Evolutionary conservation across 306 rosid genomes (phyloP), one percentile per base, ranked within the genome.

Genomic region (Spatholobus suberectus): DNA sequence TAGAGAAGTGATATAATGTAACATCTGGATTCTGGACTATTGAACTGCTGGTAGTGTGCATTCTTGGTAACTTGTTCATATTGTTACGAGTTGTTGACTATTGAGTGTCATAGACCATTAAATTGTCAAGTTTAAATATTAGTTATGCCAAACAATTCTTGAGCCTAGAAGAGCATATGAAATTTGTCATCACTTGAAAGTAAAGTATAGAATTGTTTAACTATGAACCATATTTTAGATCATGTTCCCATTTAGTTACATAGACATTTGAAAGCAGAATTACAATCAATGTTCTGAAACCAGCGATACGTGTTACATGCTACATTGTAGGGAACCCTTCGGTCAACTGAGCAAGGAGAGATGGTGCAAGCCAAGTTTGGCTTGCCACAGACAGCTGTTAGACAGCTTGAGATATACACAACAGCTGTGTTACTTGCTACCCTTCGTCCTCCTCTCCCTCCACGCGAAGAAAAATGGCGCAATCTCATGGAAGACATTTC

Each of bases 301-400:
- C 8, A 23, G 13, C 34, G 65, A 76, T 3, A 23, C 54, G 23
- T 81, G 29, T 37, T 66, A 21, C 61, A 29, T 23, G 70, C 29
- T 66, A 40, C 76, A 38, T 61, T 70, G 59, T 85, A 94, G 98
- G 98, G 98, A 47, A 91, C 91, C 1, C 92, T 92, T 62, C 88
- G 97, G 37, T 89, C 98, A 80, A 94, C 98, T 6, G 97, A 94
- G 82, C 96, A 94, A 81, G 98, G 98, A 75, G 98, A 94, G 87
- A 94, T 94, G 98, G 92, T 94, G 44, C 95, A 92, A 87, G 96
- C 96, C 37, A 94, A 94, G 85, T 92, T 94, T 75, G 97, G 97
- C 68, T 78, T 94, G 84, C 96, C 97, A 46, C 94, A 91, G 73
- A 93, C 89, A 27, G 96, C 97, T 5, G 92, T 94, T 69, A 91